Percentiles rank a stretch among this genome's conserved stretches.
phyloP scores from a whole-genome alignment of 805 yeast species.

The Sugiyamaella chiloensis region DNA sequence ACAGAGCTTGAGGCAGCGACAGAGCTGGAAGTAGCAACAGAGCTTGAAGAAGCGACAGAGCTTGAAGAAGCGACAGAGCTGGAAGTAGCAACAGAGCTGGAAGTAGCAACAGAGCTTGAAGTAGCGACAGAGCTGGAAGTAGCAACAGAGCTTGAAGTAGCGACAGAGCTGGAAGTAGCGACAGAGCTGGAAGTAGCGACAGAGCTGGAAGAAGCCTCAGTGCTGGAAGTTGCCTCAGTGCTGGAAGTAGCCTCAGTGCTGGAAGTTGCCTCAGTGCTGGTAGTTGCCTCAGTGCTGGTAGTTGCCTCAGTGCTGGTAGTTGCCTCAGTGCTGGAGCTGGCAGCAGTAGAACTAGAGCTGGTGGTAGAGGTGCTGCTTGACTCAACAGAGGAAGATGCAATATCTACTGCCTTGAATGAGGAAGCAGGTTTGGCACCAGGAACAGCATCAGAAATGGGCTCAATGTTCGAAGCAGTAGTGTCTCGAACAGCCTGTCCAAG shows the following conservation, averaged over 20 bases:
- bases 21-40: constrained; percentile 4
- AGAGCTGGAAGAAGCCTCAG: constrained; percentile 10
- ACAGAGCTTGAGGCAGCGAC: neutral
- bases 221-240: neutral
- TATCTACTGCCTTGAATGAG: neutral
- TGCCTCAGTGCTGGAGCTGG: constrained; percentile 5
- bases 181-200: constrained; percentile 7
- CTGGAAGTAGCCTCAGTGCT: constrained; percentile 11
- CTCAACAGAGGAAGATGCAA: neutral
- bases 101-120: constrained; percentile 5
- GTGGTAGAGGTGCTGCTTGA: constrained; percentile 7
- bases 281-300: neutral
- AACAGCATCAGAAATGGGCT: constrained; percentile 28
- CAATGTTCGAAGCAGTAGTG: constrained; percentile 27
- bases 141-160: constrained; percentile 8
- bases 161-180: constrained; percentile 5
- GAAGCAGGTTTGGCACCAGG: constrained; percentile 14
- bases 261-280: constrained; percentile 6
- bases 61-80: neutral
- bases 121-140: neutral
- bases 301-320: constrained; percentile 7
- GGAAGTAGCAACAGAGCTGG: constrained; percentile 6
- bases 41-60: neutral
- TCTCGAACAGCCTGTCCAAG: constrained; percentile 45
- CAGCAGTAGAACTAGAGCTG: constrained; percentile 5